Conservation (phyloP, 306 rosid genomes). For the Arachis stenosperma region DNA sequence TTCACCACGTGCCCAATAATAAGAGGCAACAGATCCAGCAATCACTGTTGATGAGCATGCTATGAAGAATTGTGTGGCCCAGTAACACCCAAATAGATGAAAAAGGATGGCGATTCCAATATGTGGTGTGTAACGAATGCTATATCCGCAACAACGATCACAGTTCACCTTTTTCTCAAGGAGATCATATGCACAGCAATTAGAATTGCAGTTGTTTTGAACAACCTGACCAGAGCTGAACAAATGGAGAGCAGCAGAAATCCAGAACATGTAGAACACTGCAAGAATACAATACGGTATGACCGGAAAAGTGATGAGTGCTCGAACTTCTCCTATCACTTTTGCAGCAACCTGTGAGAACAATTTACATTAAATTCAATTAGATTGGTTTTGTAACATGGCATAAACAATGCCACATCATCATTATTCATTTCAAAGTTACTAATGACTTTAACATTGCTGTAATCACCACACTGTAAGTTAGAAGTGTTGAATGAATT, state of each 20-base stretch:
- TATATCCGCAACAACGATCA: constrained; percentile 82
- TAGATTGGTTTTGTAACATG: constrained; percentile 4
- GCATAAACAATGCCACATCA: constrained; percentile 18
- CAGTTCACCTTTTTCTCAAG: constrained; percentile 67
- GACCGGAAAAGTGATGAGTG: constrained; percentile 77
- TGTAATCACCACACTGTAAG: too few species aligned
- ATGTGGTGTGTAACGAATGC: constrained; percentile 79
- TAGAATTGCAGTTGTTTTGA: constrained; percentile 76
- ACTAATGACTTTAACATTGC: neutral
- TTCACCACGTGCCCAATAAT: constrained; percentile 92
- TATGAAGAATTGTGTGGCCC: constrained; percentile 89
- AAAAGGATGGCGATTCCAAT: constrained; percentile 82
- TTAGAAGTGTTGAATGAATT: neutral
- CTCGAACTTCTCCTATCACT: constrained; percentile 94
- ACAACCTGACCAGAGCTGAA: constrained; percentile 89
- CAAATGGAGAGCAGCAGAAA: constrained; percentile 81
- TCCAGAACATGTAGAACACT: constrained; percentile 88
- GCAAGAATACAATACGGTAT: constrained; percentile 86
- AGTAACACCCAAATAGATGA: constrained; percentile 89
- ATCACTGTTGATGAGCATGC: constrained; percentile 89
- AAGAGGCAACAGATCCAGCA: constrained; percentile 97
- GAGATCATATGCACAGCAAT: constrained; percentile 85
- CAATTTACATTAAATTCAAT: constrained; percentile 31
- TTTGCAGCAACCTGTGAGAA: constrained; percentile 85
- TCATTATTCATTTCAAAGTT: neutral